Percentiles rank a stretch among this genome's conserved stretches.
Conservation (phyloP, 2,329 filamentous ascomycete genomes). For the Paramyrothecium roridum region DNA sequence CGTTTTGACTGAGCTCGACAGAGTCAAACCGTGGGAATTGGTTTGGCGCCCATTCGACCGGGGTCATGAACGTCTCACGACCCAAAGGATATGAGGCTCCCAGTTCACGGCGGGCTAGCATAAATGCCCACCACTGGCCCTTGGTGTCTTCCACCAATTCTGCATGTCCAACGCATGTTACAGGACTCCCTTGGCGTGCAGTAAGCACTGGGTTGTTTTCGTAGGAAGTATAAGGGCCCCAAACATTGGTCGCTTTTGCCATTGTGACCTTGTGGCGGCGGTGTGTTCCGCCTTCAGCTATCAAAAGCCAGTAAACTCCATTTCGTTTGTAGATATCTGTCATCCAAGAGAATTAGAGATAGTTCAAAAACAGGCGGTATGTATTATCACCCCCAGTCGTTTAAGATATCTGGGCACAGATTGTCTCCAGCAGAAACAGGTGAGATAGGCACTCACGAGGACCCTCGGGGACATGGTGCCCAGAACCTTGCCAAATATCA, state of each 20-base stretch:
- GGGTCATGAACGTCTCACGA: neutral
- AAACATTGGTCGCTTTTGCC: neutral
- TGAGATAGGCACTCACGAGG: neutral
- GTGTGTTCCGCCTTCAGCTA: neutral
- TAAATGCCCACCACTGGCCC: neutral
- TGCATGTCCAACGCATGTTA: neutral
- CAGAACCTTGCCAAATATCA: conserved; percentile 10
- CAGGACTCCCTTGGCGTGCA: neutral
- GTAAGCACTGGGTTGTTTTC: neutral
- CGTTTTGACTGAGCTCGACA: neutral
- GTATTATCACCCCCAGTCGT: too few species aligned
- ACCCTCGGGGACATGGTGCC: neutral
- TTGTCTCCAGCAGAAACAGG: neutral
- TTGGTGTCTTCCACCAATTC: neutral
- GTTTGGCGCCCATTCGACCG: neutral
- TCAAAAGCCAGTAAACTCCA: neutral
- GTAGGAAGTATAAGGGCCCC: neutral
- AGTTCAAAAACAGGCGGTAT: too few species aligned
- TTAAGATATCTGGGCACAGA: too few species aligned
- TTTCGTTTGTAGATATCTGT: neutral
- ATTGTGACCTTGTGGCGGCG: neutral
- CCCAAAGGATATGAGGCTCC: neutral
- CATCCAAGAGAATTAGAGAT: neutral
- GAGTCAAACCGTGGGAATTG: neutral
- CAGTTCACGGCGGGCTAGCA: neutral